Evolutionary conservation across 108 stramenopile genomes (phyloP).

Genomic region (Fragilaria radians): DNA sequence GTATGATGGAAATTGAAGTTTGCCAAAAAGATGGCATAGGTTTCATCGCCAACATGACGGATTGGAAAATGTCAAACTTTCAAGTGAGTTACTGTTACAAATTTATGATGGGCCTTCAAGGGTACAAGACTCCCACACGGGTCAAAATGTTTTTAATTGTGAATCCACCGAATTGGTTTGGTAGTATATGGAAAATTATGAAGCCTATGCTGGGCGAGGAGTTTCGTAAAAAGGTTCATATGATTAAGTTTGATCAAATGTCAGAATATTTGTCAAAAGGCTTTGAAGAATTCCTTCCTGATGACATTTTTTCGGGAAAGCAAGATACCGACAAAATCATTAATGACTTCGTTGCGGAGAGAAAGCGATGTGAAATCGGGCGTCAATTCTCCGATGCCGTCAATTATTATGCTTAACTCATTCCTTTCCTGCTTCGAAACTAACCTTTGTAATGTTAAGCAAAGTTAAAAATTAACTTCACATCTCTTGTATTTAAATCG

Average conservation of each 20-base stretch:
- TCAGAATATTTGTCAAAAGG: constrained; percentile 13
- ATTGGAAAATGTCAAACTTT: constrained; percentile 44
- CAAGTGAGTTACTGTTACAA: constrained; percentile 25
- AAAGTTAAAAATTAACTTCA: no score
- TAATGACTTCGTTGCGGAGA: constrained; percentile 26
- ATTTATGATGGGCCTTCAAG: constrained; percentile 44
- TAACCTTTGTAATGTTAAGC: background rate
- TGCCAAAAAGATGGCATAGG: constrained; percentile 37
- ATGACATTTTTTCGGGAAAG: constrained; percentile 27
- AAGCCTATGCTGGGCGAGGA: constrained; percentile 29
- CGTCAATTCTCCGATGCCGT: background rate
- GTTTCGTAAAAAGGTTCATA: constrained; percentile 33
- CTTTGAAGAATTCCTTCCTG: constrained; percentile 30
- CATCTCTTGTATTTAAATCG: no score
- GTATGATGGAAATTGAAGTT: constrained; percentile 34
- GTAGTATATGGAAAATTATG: constrained; percentile 38
- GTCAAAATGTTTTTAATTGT: constrained; percentile 44
- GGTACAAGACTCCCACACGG: constrained; percentile 22
- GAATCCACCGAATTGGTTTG: constrained; percentile 55
- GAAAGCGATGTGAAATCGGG: constrained; percentile 13
- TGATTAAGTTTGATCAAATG: constrained; percentile 27
- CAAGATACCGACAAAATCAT: constrained; percentile 19
- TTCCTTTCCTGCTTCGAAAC: no score
- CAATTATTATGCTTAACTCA: background rate
- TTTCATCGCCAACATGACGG: constrained; percentile 46